Base-by-base conservation (phyloP, 768 basidiomycete genomes). In the Chalciporus piperatus region DNA sequence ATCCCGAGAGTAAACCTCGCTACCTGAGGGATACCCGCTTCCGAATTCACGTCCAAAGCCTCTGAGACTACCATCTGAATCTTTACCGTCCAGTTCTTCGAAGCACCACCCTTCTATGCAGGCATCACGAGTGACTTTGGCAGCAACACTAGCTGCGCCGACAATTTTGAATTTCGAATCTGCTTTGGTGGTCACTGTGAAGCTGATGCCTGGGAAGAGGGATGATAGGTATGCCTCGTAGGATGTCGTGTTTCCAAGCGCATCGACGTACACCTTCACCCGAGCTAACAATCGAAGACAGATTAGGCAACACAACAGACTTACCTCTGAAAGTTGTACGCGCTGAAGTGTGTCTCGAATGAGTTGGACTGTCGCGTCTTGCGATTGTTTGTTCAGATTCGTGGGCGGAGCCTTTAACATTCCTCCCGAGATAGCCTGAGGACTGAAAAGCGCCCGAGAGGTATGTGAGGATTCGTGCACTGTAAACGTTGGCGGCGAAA, bases 141-240 rank as follows among this genome's bases (percentile, higher is more conserved):
- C 97, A 3, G 93, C 93, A n/a, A 98, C 92, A 66, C 91, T 93
- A 2, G 96, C 97, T 6, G 97, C 97, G 19, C 92, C 88, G 52
- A 99, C 97, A 53, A 99, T 95, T 63, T 94, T 97, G 78, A 83
- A 99, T 55, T 90, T 84, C n/a, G 86, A 85, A 64, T 99, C 97
- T 14, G 97, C 97, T 70, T 99, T 98, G 23, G 84, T 82, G 10
- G 85, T 80, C 20, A 99, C 97, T 0, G 91, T 94, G 66, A 99
- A 95, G 37, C 74, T 72, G 56, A 98, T 89, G 7, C 81, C 84
- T 0, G 92, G 90, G 68, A 98, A 99, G 28, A 85, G 63, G 7
- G 77, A 76, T 12, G 89, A 86, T 3, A 99, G 81, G 62, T 90
- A 88, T 20, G 80, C 76, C 71, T 97, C 84, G 70, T 97, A 98